phyloP scores from a whole-genome alignment of 257 asterid species.

The Gentiana dahurica region DNA sequence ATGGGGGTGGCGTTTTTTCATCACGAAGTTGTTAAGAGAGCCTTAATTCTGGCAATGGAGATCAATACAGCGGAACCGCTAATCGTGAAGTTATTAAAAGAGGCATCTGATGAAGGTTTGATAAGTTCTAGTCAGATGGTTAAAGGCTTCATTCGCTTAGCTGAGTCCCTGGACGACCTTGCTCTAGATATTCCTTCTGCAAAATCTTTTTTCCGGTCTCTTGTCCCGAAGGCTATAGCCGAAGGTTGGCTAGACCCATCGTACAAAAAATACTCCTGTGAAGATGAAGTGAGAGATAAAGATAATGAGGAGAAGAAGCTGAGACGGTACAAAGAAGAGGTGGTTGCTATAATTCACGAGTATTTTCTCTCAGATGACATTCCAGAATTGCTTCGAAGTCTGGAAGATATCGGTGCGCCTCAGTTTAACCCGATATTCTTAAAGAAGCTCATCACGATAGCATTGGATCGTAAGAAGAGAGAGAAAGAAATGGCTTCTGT shows the following conservation, averaged over 20 bases:
- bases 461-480: constrained; percentile 88
- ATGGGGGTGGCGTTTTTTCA: constrained; percentile 91
- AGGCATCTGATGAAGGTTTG: constrained; percentile 90
- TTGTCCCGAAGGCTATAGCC: constrained; percentile 66
- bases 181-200: constrained; percentile 98
- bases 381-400: constrained; percentile 80
- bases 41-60: constrained; percentile 83
- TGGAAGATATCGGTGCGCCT: constrained; percentile 72
- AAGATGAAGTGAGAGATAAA: constrained; percentile 25
- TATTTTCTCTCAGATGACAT: constrained; percentile 92
- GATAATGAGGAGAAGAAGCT: constrained; percentile 45
- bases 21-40: constrained; percentile 96
- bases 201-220: constrained; percentile 35
- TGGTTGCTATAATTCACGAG: constrained; percentile 72
- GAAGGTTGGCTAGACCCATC: constrained; percentile 93
- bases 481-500: constrained; percentile 99
- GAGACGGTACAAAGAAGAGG: constrained; percentile 70
- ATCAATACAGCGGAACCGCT: constrained; percentile 51
- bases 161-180: constrained; percentile 92
- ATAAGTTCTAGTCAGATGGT: constrained; percentile 91
- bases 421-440: constrained; percentile 67
- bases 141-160: constrained; percentile 70
- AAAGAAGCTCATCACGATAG: constrained; percentile 77
- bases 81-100: constrained; percentile 60
- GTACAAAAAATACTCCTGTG: constrained; percentile 34